A percentile compares a stretch with the other conserved stretches of the same genome.
Evolutionary conservation across 257 asterid species (phyloP).

Genomic region (Primulina huaijiensis): DNA sequence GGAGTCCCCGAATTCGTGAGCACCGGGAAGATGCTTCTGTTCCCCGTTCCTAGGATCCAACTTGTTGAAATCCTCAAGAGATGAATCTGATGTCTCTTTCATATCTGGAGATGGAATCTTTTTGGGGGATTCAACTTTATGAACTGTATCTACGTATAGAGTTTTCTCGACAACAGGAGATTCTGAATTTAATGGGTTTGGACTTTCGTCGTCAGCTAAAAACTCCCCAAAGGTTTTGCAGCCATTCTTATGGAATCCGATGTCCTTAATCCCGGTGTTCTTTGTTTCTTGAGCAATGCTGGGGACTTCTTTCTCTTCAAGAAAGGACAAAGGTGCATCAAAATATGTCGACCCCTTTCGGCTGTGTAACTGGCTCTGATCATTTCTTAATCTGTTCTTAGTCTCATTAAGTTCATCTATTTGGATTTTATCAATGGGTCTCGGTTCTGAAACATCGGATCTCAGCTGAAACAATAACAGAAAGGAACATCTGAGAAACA

Average conservation of each 20-base stretch:
- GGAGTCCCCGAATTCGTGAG: constrained; percentile 28
- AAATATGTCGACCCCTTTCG: constrained; percentile 21
- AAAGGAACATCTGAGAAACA: constrained; percentile 30
- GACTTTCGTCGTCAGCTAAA: constrained; percentile 7
- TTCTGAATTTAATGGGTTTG: constrained; percentile 18
- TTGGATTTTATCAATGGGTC: constrained; percentile 10
- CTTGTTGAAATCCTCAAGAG: constrained; percentile 25
- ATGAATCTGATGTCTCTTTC: constrained; percentile 23
- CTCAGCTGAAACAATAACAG: constrained; percentile 28
- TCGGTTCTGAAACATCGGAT: constrained; percentile 25
- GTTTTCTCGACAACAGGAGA: constrained; percentile 27
- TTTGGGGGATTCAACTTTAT: constrained; percentile 19
- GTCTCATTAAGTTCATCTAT: constrained; percentile 28
- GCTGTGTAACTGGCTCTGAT: constrained; percentile 17
- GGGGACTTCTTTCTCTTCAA: constrained; percentile 26
- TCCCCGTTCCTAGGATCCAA: constrained; percentile 24
- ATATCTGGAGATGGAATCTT: constrained; percentile 6
- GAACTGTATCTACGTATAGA: constrained; percentile 14
- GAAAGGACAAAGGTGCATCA: constrained; percentile 20
- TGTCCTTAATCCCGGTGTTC: constrained; percentile 10
- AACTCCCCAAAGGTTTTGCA: constrained; percentile 27
- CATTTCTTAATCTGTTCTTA: constrained; percentile 23
- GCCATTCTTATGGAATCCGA: constrained; percentile 10
- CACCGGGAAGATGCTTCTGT: constrained; percentile 18
- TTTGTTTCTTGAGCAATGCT: constrained; percentile 23